Base-by-base conservation (phyloP, 2,329 filamentous ascomycete species). In the Dryadomyces quercus-mongolicae region DNA sequence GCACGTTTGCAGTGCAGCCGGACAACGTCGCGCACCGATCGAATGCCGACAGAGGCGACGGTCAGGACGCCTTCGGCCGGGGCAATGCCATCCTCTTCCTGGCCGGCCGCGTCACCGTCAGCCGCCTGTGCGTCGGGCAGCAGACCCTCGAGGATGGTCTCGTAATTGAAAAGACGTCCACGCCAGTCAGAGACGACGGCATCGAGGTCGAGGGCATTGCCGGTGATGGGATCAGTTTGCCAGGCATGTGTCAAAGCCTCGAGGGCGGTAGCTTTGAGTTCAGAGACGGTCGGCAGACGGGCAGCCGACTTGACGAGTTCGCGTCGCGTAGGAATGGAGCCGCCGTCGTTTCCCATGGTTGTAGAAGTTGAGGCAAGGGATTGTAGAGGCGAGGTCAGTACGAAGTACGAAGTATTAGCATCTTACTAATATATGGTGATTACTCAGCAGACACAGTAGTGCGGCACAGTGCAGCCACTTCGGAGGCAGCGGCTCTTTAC, bases 221-320 rank as follows among this genome's bases (percentile, higher is more conserved):
- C 85, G 1, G 88, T 94, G n/a, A 98, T 75, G 0, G 91, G 88
- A 63, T 93, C 95, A 59, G 84, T 86, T 5, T 81, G 79, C 93
- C 93, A 98, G 62, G 83, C 81, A 69, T 97, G 90, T 56, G 82
- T 80, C 65, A 93, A 85, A 45, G 88, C 86, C 68, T 96, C 92
- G 65, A 86, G 82, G 60, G 85, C 85, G 9, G 86, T 85, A 60
- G 93, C 90, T 72, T 97, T 97, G 55, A 95, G 73, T 72, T 97
- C 86, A 49, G 88, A 84, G 31, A 88, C 79, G 38, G 87, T 94
- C 21, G 86, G 87, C 52, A 83, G 79, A 62, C 88, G 86, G 45
- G 91, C 89, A 31, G 91, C 89, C 69, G 92, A 86, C 71, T 95
- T 95, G 68, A 98, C 93, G 48, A 98, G 87, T 70, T 98, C 94